These are phyloP conservation scores for Aquilaria malaccensis DNA, from an alignment of 345 rosid species.

Conservation along the genomic window DNA sequence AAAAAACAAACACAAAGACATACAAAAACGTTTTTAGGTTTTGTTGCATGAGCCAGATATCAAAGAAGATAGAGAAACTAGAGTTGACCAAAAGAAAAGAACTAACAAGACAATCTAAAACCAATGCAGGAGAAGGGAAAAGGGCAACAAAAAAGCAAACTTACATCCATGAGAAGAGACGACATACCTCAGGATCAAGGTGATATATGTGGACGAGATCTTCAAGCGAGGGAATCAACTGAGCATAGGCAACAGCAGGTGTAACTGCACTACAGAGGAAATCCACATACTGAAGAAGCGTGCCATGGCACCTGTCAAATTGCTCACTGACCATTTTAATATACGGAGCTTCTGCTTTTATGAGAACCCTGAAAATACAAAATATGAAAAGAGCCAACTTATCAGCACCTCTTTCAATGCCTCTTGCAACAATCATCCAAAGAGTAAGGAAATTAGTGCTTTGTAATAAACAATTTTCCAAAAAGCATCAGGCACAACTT, in stretches of 20 bases:
- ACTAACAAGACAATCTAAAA: no score
- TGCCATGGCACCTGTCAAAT: constrained; percentile 97
- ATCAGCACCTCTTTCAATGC: not conserved
- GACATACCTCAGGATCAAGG: constrained; percentile 89
- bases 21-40: no score
- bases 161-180: constrained; percentile 8
- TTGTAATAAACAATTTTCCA: not conserved
- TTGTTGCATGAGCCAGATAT: no score
- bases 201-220: constrained; percentile 88
- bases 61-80: constrained; percentile 5
- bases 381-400: not conserved
- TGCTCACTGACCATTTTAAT: constrained; percentile 99
- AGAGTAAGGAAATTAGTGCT: not conserved
- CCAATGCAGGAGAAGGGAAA: not conserved
- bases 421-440: not conserved
- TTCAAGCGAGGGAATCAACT: constrained; percentile 74
- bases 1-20: not conserved
- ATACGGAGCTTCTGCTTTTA: constrained; percentile 89
- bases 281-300: constrained; percentile 98
- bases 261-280: constrained; percentile 80
- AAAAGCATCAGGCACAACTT: not conserved
- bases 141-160: not conserved
- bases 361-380: constrained; percentile 68
- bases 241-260: constrained; percentile 72
- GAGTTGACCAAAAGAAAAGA: not conserved